Base-by-base conservation (phyloP, 208 protist genomes). In the Trypanosoma avium region DNA sequence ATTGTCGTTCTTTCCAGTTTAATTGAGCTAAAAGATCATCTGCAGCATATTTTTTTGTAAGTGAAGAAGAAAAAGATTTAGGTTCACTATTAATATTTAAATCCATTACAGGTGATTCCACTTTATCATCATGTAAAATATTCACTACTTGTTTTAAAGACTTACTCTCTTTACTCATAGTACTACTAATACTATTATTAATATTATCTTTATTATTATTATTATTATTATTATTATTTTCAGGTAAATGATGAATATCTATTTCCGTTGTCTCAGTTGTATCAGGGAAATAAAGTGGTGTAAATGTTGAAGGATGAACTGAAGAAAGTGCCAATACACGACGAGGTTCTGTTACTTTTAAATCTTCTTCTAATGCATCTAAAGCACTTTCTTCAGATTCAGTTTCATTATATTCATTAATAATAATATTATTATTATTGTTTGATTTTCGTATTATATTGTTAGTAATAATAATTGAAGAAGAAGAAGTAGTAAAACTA, bases 1-100 rank as follows among this genome's bases (percentile, higher is more conserved):
- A 54, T 57, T 90, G 84, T 2, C 74, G 73, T n/a, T 80, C 67
- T 54, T 90, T 90, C 84, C 84, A 90, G 22, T 67, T 30, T n/a
- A 64, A 38, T 48, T 79, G 72, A 10, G 80, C 80, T 3, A 90
- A 50, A 24, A 84, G 59, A 56, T 90, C 84, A 54, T 90, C 80
- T 4, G 48, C 49, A 6, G 66, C 58, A 35, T 90, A 66, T 15
- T n/a, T 42, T 42, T 2, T 2, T 9, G 17, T 9, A 42, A 42
- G 12, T 13, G 36, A 42, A 9, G 36, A 3, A 42, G 36, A 42
- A 42, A 42, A 1, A 42, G 2, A 15, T 42, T 42, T 42, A 42
- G n/a, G n/a, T n/a, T n/a, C n/a, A n/a, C n/a, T n/a, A n/a, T n/a
- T n/a, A n/a, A n/a, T n/a, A n/a, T n/a, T n/a, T n/a, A n/a, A n/a